Conservation (phyloP, 257 asterid species). For the Thymus mandschuricus region DNA sequence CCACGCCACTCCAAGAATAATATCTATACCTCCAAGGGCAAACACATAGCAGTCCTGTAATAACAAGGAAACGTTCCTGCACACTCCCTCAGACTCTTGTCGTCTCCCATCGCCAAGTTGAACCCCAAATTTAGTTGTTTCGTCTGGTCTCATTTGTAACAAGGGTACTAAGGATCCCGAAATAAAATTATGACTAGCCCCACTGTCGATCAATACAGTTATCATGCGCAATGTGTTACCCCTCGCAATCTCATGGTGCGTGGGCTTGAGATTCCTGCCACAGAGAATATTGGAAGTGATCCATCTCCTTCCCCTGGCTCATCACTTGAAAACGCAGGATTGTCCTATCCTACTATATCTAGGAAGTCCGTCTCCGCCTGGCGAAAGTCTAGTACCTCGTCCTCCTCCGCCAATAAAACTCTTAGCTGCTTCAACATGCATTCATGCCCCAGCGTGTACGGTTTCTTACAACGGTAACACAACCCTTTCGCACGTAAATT, state of each 20-base stretch:
- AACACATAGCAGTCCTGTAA: neutral
- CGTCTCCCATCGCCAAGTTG: neutral
- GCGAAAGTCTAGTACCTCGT: no score
- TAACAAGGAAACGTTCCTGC: neutral
- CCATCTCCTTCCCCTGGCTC: neutral
- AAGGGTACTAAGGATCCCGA: neutral
- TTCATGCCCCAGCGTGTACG: neutral
- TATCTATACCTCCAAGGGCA: neutral
- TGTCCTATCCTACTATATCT: no score
- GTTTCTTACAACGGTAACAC: neutral
- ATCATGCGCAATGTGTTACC: neutral
- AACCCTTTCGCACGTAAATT: neutral
- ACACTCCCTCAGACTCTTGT: slow-evolving; percentile 1
- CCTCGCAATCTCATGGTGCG: neutral
- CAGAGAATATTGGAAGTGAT: neutral
- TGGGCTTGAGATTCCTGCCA: neutral
- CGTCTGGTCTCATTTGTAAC: neutral
- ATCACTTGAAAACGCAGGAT: neutral
- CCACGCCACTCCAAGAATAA: neutral
- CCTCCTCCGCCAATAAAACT: no score
- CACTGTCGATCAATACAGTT: neutral
- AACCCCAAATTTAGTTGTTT: neutral
- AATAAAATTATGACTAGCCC: neutral
- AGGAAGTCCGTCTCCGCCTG: no score
- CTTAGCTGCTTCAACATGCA: neutral